Conservation (phyloP, 768 basidiomycete species). For the Kwoniella botswanensis region DNA sequence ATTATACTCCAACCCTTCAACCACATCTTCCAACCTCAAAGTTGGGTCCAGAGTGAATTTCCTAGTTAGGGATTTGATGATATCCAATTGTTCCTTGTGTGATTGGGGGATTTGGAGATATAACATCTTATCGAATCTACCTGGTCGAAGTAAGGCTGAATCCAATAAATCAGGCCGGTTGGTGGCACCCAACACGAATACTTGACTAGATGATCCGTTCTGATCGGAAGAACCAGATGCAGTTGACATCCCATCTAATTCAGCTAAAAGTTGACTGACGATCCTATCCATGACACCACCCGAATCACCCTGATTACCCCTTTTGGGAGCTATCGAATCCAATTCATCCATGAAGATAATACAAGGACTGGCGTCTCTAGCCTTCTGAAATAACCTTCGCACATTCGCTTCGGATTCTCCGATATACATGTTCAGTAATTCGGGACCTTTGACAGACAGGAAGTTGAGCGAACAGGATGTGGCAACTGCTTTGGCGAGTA, state of each 20-base stretch:
- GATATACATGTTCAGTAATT: constrained; percentile 96
- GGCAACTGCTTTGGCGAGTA: constrained; percentile 94
- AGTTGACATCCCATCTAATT: constrained; percentile 81
- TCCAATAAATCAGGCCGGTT: constrained; percentile 92
- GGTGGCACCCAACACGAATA: constrained; percentile 95
- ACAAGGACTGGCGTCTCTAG: constrained; percentile 88
- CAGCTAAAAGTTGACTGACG: constrained; percentile 90
- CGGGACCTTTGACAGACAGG: constrained; percentile 96
- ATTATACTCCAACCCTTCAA: constrained; percentile 81
- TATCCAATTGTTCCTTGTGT: constrained; percentile 80
- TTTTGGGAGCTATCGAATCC: constrained; percentile 90
- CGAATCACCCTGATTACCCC: constrained; percentile 93
- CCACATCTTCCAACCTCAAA: constrained; percentile 69
- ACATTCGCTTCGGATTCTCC: constrained; percentile 80
- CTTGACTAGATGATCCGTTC: constrained; percentile 64
- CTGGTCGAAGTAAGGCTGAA: constrained; percentile 84
- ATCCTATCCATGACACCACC: constrained; percentile 98
- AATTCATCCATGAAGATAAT: constrained; percentile 97
- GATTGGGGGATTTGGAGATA: constrained; percentile 91
- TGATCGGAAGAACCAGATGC: constrained; percentile 60
- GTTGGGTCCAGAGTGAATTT: constrained; percentile 80
- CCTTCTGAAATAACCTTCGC: constrained; percentile 79
- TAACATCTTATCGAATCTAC: constrained; percentile 93
- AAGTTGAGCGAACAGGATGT: constrained; percentile 94
- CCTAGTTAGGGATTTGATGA: constrained; percentile 85